phyloP scores from a whole-genome alignment of 2,329 filamentous ascomycete species.

The Penicillium sp. region DNA sequence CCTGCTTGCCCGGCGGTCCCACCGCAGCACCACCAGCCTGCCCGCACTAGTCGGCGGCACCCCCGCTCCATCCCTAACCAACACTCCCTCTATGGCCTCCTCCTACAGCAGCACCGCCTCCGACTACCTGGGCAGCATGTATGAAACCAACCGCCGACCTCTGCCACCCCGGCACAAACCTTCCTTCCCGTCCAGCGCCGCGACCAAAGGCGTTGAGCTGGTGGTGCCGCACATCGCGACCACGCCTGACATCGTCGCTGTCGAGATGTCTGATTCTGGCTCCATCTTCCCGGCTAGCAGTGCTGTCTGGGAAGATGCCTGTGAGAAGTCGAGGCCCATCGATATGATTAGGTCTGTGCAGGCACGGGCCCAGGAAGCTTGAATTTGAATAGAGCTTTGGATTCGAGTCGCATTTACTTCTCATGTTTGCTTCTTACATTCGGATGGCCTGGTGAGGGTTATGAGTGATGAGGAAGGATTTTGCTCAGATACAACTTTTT shows the following conservation, averaged over 20 bases:
- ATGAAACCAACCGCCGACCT: conserved; percentile 31
- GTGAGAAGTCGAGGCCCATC: conserved; percentile 15
- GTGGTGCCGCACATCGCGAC: conserved; percentile 38
- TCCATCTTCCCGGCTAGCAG: conserved; percentile 30
- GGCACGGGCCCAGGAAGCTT: background rate
- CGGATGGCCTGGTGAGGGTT: background rate
- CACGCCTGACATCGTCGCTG: conserved; percentile 10
- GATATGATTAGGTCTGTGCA: conserved; percentile 4
- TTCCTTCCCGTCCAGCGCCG: conserved; percentile 31
- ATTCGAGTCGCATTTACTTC: background rate
- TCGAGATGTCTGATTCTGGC: conserved; percentile 21
- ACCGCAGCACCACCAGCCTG: conserved; percentile 33
- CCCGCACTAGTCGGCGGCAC: conserved; percentile 27
- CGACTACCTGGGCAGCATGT: conserved; percentile 29
- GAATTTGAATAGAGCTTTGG: background rate
- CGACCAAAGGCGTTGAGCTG: conserved; percentile 36
- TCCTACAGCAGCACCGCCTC: conserved; percentile 37
- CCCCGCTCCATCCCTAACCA: conserved; percentile 30
- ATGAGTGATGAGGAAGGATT: background rate
- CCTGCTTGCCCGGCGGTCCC: conserved; percentile 16
- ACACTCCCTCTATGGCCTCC: conserved; percentile 37
- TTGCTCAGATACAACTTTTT: background rate
- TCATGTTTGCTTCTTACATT: background rate
- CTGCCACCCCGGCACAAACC: conserved; percentile 41
- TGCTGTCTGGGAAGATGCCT: conserved; percentile 25